A percentile compares a stretch with the other conserved stretches of the same genome.
phyloP scores from a whole-genome alignment of 2,329 filamentous ascomycete genomes.

The Ophiostoma australiae region DNA sequence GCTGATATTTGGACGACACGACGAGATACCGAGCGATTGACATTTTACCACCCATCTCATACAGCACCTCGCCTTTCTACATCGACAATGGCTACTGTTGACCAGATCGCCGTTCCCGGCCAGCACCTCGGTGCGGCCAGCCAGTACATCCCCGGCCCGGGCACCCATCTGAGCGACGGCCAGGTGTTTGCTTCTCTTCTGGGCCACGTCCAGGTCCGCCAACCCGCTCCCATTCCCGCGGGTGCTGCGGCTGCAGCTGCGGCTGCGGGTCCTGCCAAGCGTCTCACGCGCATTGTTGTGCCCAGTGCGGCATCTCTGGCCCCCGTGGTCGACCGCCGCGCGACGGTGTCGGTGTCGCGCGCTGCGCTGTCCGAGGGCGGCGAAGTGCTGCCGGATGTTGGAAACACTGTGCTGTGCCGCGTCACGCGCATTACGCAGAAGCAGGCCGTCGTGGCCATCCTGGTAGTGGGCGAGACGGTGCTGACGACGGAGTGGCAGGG shows the following conservation, averaged over 20 bases:
- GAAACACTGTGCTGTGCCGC: conserved; percentile 73
- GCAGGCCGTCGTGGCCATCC: conserved; percentile 80
- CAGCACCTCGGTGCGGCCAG: conserved; percentile 66
- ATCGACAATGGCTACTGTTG: conserved; percentile 14
- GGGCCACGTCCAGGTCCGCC: conserved; percentile 59
- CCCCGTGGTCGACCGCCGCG: conserved; percentile 40
- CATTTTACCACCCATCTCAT: no score
- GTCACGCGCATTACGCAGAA: conserved; percentile 80
- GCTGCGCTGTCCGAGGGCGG: conserved; percentile 34
- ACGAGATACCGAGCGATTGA: background rate
- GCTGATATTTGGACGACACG: background rate
- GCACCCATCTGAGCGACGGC: conserved; percentile 74
- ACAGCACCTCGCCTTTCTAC: background rate
- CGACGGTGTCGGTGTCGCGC: conserved; percentile 53
- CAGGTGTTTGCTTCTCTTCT: conserved; percentile 78
- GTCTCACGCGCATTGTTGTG: conserved; percentile 52
- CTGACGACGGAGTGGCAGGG: conserved; percentile 79
- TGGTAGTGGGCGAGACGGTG: conserved; percentile 70
- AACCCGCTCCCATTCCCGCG: conserved; percentile 33
- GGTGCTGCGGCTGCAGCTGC: conserved; percentile 34
- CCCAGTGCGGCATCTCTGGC: conserved; percentile 38
- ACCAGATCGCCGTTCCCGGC: conserved; percentile 66
- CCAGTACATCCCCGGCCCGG: conserved; percentile 68
- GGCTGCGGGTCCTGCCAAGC: conserved; percentile 47
- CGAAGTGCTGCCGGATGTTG: conserved; percentile 76